These are phyloP conservation scores for Daldinia bambusicola DNA, from an alignment of 495 filamentous ascomycete genomes.

Conservation along the genomic window DNA sequence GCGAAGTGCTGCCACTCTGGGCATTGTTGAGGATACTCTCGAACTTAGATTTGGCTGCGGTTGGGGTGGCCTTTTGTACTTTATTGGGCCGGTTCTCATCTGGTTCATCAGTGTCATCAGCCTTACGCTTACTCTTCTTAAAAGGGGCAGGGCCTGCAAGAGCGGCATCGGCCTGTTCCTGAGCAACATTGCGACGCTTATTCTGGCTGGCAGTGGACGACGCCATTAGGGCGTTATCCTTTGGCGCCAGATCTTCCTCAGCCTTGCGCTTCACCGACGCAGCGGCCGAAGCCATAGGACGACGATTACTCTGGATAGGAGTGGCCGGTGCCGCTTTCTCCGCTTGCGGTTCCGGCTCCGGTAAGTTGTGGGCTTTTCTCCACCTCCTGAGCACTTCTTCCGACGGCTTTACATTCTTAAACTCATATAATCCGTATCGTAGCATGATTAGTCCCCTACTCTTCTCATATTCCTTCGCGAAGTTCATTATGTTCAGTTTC, in stretches of 20 bases:
- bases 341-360: slow-evolving; percentile 51
- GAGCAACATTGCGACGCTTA: slow-evolving; percentile 57
- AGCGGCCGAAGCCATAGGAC: slow-evolving; percentile 10
- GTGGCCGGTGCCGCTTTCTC: slow-evolving; percentile 31
- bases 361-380: slow-evolving; percentile 58
- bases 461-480: slow-evolving; percentile 65
- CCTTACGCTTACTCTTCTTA: slow-evolving; percentile 60
- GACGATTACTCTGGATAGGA: slow-evolving; percentile 22
- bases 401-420: slow-evolving; percentile 62
- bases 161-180: slow-evolving; percentile 38
- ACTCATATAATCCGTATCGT: slow-evolving; percentile 63
- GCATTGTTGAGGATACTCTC: slow-evolving; percentile 58
- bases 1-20: slow-evolving; percentile 29
- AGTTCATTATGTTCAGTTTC: slow-evolving; percentile 63
- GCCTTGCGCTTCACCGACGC: slow-evolving; percentile 58
- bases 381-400: slow-evolving; percentile 60
- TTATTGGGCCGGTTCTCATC: slow-evolving; percentile 68
- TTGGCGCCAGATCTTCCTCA: slow-evolving; percentile 53
- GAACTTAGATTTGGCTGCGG: slow-evolving; percentile 58
- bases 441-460: slow-evolving; percentile 63
- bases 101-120: slow-evolving; percentile 51
- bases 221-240: slow-evolving; percentile 47
- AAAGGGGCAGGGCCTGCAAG: slow-evolving; percentile 43
- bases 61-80: slow-evolving; percentile 67
- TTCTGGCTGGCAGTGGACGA: slow-evolving; percentile 53